Evolutionary conservation across 805 yeast genomes (phyloP).

Genomic region (Tetrapisispora namnaoensis): DNA sequence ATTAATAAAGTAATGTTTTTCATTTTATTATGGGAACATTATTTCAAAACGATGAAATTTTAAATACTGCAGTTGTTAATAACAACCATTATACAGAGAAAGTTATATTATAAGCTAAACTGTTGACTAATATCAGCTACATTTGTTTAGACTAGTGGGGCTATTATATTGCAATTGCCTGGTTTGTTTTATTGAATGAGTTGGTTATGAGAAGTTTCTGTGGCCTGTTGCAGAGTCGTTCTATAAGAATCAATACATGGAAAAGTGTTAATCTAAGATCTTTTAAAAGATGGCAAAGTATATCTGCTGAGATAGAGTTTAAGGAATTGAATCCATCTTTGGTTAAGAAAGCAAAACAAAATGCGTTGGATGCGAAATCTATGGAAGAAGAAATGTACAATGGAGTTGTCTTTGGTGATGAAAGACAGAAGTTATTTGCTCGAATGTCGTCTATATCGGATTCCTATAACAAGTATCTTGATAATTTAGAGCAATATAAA

Average conservation of each 20-base stretch:
- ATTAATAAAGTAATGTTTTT: too few relatives aligned
- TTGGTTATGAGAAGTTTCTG: background rate
- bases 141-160: too few relatives aligned
- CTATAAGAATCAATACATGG: background rate
- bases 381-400: slow-evolving; percentile 36
- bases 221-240: background rate
- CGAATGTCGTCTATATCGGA: slow-evolving; percentile 37
- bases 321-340: slow-evolving; percentile 43
- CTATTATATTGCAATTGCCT: too few relatives aligned
- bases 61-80: too few relatives aligned
- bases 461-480: slow-evolving; percentile 31
- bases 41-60: too few relatives aligned
- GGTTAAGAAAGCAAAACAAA: slow-evolving; percentile 36
- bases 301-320: background rate
- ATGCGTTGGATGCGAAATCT: slow-evolving; percentile 33
- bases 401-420: slow-evolving; percentile 36
- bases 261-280: background rate
- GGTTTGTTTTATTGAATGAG: too few relatives aligned
- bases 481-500: slow-evolving; percentile 23
- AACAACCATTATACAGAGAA: too few relatives aligned
- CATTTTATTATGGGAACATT: too few relatives aligned
- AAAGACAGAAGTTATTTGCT: slow-evolving; percentile 41
- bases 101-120: too few relatives aligned
- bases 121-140: too few relatives aligned
- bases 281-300: background rate